Evolutionary conservation across 1,284 basidiomycete genomes (phyloP).

Genomic region (Boletus sp.): DNA sequence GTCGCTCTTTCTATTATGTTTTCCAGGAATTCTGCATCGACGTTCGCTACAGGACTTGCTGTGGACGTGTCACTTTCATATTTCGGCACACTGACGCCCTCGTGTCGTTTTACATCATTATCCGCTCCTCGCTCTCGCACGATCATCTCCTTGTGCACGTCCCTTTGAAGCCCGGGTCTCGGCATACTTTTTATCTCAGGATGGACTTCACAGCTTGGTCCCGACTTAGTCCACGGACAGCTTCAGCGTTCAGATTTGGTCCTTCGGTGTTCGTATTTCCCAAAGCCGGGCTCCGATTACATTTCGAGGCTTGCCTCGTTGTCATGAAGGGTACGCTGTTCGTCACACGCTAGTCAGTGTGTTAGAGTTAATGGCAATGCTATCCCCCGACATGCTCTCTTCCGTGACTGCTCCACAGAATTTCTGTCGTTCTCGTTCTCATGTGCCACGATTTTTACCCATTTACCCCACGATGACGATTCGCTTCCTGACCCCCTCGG

Average conservation of each 20-base stretch:
- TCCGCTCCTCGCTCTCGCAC: slow-evolving; percentile 12
- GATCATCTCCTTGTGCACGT: slow-evolving; percentile 14
- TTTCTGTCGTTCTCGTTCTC: slow-evolving; percentile 10
- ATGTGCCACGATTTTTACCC: slow-evolving; percentile 3
- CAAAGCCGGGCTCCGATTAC: slow-evolving; percentile 14
- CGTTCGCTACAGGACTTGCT: slow-evolving; percentile 16
- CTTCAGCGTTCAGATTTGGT: slow-evolving; percentile 5
- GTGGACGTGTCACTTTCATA: slow-evolving; percentile 11
- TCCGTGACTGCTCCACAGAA: slow-evolving; percentile 20
- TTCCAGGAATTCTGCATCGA: slow-evolving; percentile 11
- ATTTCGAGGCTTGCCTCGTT: slow-evolving; percentile 22
- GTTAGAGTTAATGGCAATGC: slow-evolving; percentile 10
- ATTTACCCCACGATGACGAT: slow-evolving; percentile 26
- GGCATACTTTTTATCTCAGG: slow-evolving; percentile 10
- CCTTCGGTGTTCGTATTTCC: slow-evolving; percentile 17
- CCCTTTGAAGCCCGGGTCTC: slow-evolving; percentile 4
- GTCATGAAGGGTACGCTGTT: slow-evolving; percentile 9
- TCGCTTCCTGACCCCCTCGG: slow-evolving; percentile 2
- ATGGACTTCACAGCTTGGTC: slow-evolving; percentile 12
- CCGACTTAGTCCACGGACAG: slow-evolving; percentile 23
- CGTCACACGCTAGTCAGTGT: slow-evolving; percentile 14
- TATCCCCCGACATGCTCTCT: slow-evolving; percentile 9
- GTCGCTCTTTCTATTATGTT: slow-evolving; percentile 22
- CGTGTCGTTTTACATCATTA: slow-evolving; percentile 30
- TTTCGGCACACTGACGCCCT: slow-evolving; percentile 15